These are phyloP conservation scores for Cicer yamashitae DNA, from an alignment of 306 rosid species.

Conservation along the genomic window DNA sequence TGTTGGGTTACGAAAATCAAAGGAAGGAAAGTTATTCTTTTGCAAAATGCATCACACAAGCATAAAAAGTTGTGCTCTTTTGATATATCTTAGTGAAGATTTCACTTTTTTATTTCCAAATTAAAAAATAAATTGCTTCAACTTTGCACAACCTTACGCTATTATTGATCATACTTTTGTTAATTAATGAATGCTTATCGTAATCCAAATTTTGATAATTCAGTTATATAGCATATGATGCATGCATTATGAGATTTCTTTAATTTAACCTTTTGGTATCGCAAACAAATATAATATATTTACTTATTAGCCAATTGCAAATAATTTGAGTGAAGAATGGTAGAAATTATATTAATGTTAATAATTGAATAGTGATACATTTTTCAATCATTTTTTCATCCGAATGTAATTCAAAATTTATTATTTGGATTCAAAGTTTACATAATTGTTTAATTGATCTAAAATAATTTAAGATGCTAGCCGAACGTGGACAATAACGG, in stretches of 20 bases:
- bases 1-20: conserved; percentile 87
- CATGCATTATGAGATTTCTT: conserved; percentile 22
- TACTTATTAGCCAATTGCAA: too few species aligned
- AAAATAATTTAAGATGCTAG: too few species aligned
- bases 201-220: conserved; percentile 47
- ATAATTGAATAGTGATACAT: too few species aligned
- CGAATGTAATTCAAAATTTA: too few species aligned
- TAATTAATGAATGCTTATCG: conserved; percentile 46
- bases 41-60: conserved; percentile 63
- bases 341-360: too few species aligned
- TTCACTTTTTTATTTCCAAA: conserved; percentile 73
- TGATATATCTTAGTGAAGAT: conserved; percentile 84
- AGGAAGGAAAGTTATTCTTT: conserved; percentile 81
- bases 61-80: conserved; percentile 95
- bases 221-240: conserved; percentile 40
- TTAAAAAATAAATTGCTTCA: conserved; percentile 62
- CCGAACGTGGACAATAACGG: too few species aligned
- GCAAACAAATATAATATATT: too few species aligned
- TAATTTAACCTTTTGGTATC: neutral
- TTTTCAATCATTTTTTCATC: too few species aligned
- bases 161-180: conserved; percentile 68
- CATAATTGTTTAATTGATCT: too few species aligned
- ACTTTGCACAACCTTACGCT: conserved; percentile 79
- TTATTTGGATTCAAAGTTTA: too few species aligned
- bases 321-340: too few species aligned